Percentiles rank a stretch among this genome's conserved stretches.
phyloP scores from a whole-genome alignment of 345 rosid genomes.

The Psidium friedrichsthalianum region DNA sequence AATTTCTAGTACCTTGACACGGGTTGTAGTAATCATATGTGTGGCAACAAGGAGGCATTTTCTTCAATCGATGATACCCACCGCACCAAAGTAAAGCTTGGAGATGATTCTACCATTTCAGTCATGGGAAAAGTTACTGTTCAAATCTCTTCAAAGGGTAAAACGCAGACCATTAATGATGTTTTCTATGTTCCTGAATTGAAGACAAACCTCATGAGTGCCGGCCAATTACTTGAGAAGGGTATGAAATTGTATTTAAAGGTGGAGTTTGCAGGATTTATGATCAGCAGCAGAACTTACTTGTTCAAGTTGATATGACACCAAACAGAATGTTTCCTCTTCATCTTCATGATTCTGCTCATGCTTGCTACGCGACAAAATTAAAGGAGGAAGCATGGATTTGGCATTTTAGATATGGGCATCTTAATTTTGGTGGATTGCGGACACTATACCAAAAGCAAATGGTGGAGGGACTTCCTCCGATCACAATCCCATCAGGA shows the following conservation, averaged over 20 bases:
- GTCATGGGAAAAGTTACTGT: not conserved
- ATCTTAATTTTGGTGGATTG: not conserved
- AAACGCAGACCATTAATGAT: not conserved
- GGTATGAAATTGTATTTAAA: not conserved
- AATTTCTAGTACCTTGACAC: not conserved
- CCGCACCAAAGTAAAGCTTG: not conserved
- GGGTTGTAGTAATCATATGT: not conserved
- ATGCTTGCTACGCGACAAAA: not conserved
- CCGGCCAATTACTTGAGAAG: not conserved
- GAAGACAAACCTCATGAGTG: not conserved
- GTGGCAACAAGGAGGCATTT: not conserved
- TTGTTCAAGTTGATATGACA: not conserved
- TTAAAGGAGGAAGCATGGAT: not conserved
- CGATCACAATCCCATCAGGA: too few relatives aligned
- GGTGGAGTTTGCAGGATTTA: not conserved
- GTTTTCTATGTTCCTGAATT: not conserved
- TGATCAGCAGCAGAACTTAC: not conserved
- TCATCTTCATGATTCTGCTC: not conserved
- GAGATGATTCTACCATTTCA: not conserved
- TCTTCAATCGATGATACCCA: not conserved
- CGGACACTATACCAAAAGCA: too few relatives aligned
- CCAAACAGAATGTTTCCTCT: not conserved
- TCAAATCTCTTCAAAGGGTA: not conserved
- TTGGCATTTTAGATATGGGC: not conserved
- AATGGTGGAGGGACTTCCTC: too few relatives aligned